These are phyloP conservation scores for Camelina neglecta DNA, from an alignment of 345 rosid species.

Conservation along the genomic window DNA sequence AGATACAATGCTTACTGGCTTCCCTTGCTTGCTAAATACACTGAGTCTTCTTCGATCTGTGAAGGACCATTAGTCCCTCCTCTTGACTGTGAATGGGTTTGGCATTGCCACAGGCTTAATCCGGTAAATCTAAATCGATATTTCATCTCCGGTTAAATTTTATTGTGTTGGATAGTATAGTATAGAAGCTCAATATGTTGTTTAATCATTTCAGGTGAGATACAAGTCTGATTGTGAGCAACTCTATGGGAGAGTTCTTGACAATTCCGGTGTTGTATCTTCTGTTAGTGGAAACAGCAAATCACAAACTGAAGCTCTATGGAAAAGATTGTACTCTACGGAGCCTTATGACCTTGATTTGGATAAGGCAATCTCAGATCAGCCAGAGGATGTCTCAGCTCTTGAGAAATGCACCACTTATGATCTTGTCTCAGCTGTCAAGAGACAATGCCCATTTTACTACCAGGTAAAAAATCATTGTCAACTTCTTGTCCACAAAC, in stretches of 20 bases:
- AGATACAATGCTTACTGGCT: constrained; percentile 97
- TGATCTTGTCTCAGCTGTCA: constrained; percentile 93
- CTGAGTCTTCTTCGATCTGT: constrained; percentile 48
- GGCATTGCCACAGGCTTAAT: constrained; percentile 98
- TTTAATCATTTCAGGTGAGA: constrained; percentile 54
- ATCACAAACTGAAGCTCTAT: constrained; percentile 58
- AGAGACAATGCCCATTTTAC: constrained; percentile 87
- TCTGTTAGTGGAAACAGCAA: constrained; percentile 57
- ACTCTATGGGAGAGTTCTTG: constrained; percentile 75
- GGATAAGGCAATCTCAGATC: constrained; percentile 29
- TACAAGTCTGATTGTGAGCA: constrained; percentile 86
- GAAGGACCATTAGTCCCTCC: constrained; percentile 85
- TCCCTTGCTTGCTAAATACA: constrained; percentile 78
- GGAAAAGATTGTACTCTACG: constrained; percentile 68
- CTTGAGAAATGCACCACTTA: constrained; percentile 67
- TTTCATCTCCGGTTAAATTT: background rate
- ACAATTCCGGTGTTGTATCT: constrained; percentile 65
- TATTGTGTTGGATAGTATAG: background rate
- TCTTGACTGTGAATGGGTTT: constrained; percentile 96
- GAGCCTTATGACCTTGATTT: constrained; percentile 74
- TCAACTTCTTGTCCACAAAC: background rate
- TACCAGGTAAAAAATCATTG: constrained; percentile 61
- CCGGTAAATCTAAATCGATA: constrained; percentile 57
- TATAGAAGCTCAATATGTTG: constrained; percentile 3
- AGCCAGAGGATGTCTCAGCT: constrained; percentile 42